Base-by-base conservation (phyloP, 140 eudicot species). In the Cichorium intybus region DNA sequence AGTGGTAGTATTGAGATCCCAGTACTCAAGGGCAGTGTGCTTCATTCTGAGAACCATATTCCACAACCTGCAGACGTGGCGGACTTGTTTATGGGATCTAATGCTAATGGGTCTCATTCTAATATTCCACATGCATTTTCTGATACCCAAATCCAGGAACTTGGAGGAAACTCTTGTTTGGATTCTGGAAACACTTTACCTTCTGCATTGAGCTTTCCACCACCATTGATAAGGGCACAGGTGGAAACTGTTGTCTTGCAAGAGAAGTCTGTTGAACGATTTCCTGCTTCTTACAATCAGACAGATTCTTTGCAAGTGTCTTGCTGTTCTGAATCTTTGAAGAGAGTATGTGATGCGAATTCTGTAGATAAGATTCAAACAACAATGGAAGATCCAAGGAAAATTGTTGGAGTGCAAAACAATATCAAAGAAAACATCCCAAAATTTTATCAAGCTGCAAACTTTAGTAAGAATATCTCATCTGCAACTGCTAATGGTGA, bases 91-190 rank as follows among this genome's bases (percentile, higher is more conserved):
- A 49, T 76, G 66, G 78, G 73, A 46, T 76, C 71, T 20, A 62
- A 39, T 47, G 45, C 48, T 41, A 41, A 57, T 31, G 71, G 52
- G 52, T 60, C 74, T 28, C 65, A 59, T 64, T 75, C 69, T 51
- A 86, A 80, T 22, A 75, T 83, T 61, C 79, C 77, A 15, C 95
- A 86, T 69, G 90, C 90, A n/a, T 78, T 75, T 77, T 83, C 95
- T 50, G 95, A 86, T 62, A 81, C 95, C 11, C 75, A 65, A 47
- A 85, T 86, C 47, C 95, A 75, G 48, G 90, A 80, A 71, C 73
- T 66, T 52, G 90, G 74, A 58, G 77, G 72, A 56, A 69, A 57
- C 54, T 80, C 85, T n/a, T n/a, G n/a, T n/a, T n/a, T n/a, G n/a
- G n/a, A n/a, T n/a, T n/a, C n/a, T n/a, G n/a, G n/a, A n/a, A n/a